Evolutionary conservation across 495 filamentous ascomycete genomes (phyloP).

Genomic region (Neurospora sp.): DNA sequence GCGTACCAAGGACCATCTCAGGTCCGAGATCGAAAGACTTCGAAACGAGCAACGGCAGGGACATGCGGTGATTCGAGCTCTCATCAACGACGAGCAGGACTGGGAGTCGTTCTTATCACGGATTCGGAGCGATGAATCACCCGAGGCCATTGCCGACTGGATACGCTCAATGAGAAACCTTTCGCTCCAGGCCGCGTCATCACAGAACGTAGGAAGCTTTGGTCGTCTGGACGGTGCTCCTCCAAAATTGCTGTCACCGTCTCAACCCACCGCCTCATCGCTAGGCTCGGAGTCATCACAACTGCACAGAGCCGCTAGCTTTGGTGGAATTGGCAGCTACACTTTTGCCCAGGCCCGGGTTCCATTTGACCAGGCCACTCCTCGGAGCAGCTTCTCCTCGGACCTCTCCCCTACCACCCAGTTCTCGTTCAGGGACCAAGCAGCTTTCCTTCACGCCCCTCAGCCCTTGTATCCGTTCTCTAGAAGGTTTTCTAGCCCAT

Average conservation of each 20-base stretch:
- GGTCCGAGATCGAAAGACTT: slow-evolving; percentile 22
- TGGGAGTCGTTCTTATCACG: slow-evolving; percentile 15
- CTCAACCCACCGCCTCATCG: not conserved
- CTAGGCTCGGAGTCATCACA: not conserved
- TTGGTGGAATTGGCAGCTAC: slow-evolving; percentile 1
- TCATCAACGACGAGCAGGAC: slow-evolving; percentile 14
- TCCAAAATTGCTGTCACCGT: not conserved
- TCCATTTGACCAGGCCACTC: not conserved
- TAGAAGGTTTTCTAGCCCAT: not conserved
- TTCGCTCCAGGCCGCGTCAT: not conserved
- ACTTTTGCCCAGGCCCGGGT: slow-evolving; percentile 1
- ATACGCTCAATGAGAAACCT: slow-evolving; percentile 11
- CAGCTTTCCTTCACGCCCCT: not conserved
- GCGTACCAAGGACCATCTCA: slow-evolving; percentile 24
- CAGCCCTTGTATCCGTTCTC: not conserved
- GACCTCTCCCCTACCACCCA: not conserved
- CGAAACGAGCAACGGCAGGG: slow-evolving; percentile 18
- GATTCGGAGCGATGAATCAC: slow-evolving; percentile 17
- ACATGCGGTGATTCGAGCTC: slow-evolving; percentile 18
- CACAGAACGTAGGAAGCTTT: not conserved
- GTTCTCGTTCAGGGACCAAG: not conserved
- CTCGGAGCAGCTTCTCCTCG: slow-evolving; percentile 2
- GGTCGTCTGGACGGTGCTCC: not conserved
- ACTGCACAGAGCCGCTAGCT: slow-evolving; percentile 1
- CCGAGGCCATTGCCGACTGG: slow-evolving; percentile 20